These are phyloP conservation scores for Debaryomyces sp. DNA, from an alignment of 1,139 yeast genomes.

Conservation along the genomic window DNA sequence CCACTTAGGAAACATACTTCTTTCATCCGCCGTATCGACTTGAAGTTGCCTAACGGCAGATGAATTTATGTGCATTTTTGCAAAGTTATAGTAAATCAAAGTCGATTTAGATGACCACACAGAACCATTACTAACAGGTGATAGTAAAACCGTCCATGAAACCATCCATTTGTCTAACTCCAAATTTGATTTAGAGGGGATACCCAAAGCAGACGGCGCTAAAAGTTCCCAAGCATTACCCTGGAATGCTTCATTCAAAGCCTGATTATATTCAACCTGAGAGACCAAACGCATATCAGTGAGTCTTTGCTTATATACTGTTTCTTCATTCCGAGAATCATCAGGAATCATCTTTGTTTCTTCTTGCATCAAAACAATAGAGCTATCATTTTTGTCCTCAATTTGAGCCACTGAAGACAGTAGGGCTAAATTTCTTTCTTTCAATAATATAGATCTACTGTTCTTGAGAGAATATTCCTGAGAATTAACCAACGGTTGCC, in stretches of 20 bases:
- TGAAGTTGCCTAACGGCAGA: slow-evolving; percentile 53
- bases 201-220: slow-evolving; percentile 62
- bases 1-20: slow-evolving; percentile 43
- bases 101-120: slow-evolving; percentile 76
- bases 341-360: slow-evolving; percentile 9
- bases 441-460: slow-evolving; percentile 37
- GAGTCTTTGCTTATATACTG: slow-evolving; percentile 20
- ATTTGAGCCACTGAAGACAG: neutral
- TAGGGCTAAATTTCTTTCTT: slow-evolving; percentile 5
- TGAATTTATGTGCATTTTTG: slow-evolving; percentile 73
- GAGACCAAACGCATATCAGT: slow-evolving; percentile 67
- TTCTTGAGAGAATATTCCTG: slow-evolving; percentile 47
- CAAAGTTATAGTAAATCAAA: slow-evolving; percentile 70
- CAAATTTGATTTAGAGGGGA: slow-evolving; percentile 67
- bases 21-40: slow-evolving; percentile 28
- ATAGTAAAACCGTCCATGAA: slow-evolving; percentile 71
- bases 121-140: slow-evolving; percentile 61
- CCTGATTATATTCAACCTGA: slow-evolving; percentile 73
- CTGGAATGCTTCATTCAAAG: slow-evolving; percentile 58
- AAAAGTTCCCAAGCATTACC: slow-evolving; percentile 67
- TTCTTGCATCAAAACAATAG: neutral
- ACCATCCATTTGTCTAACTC: slow-evolving; percentile 82
- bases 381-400: slow-evolving; percentile 3
- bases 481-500: slow-evolving; percentile 56
- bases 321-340: slow-evolving; percentile 5